Base-by-base conservation (phyloP, 2,329 filamentous ascomycete genomes). In the Cercospora sojina region DNA sequence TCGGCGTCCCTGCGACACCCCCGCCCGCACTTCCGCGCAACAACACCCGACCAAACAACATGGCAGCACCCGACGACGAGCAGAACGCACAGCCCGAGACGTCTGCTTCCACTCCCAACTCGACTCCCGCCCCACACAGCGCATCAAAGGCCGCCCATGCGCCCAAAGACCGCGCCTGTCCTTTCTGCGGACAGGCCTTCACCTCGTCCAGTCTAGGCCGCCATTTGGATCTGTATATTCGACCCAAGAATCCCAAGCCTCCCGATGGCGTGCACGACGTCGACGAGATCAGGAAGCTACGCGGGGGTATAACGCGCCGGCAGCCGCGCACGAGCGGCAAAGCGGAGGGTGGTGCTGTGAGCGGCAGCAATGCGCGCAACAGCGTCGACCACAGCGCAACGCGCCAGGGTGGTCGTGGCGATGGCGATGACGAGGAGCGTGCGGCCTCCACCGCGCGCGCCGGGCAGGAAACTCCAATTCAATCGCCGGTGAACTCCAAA, bases 171-270 rank as follows among this genome's bases (percentile, higher is more conserved):
- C 92, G 91, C 76, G 89, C 84, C 70, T 97, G 94, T 78, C 91
- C 90, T 38, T 98, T 92, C 81, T 98, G 94, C 79, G 85, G 88
- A 56, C 92, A 97, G 78, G 85, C 90, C 6, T 98, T 97, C 77
- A 97, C 94, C 16, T 97, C 93, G 1, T 97, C 93, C 16, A 96
- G 92, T 2, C 87, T 98, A 62, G 94, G 94, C 59, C 90, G 94
- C 55, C 94, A 98, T 80, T 88, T 97, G 71, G 94, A 98, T 78
- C 87, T 97, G 43, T 97, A 96, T 79, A 93, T 97, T 74, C 93
- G 93, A 76, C 90, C 93, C 66, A 96, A 93, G 81, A 97, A 97
- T 78, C 92, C 94, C 1, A 95, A 93, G 79, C 85, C 89, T 1
- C 82, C 90, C 6, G 94, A 98, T 80, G 93, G 93, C 59, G 81